Evolutionary conservation across 345 rosid genomes (phyloP).

Genomic region (Dimocarpus longan): DNA sequence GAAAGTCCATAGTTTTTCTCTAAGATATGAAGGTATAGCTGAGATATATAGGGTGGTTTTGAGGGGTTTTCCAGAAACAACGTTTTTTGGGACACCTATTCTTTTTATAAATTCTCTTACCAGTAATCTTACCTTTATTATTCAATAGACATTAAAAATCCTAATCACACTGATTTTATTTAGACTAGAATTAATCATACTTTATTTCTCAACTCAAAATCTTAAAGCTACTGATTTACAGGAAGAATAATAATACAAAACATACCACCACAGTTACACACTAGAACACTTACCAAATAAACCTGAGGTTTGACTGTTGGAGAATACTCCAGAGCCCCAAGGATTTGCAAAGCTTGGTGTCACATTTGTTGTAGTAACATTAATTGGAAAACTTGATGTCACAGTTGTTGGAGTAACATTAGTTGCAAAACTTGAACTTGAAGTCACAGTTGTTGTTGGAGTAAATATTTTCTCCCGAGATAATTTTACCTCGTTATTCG

Average conservation of each 20-base stretch:
- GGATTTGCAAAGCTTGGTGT: constrained; percentile 22
- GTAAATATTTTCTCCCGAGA: constrained; percentile 39
- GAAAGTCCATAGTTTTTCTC: not conserved
- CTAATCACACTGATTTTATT: not conserved
- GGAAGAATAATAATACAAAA: not conserved
- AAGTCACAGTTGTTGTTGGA: constrained; percentile 14
- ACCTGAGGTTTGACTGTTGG: constrained; percentile 42
- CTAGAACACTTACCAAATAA: constrained; percentile 44
- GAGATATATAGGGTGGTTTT: not conserved
- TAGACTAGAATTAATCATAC: not conserved
- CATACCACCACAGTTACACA: constrained; percentile 12
- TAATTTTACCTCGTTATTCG: constrained; percentile 39
- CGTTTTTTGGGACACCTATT: too few relatives aligned
- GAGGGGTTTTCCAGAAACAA: not conserved
- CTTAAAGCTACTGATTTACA: constrained; percentile 3
- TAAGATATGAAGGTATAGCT: not conserved
- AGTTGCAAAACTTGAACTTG: constrained; percentile 18
- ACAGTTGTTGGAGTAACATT: not conserved
- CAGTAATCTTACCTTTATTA: not conserved
- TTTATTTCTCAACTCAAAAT: constrained; percentile 8
- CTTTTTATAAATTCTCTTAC: not conserved
- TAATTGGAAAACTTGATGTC: constrained; percentile 17
- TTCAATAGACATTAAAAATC: not conserved
- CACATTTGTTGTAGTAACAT: not conserved
- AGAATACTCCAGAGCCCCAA: constrained; percentile 22